phyloP scores from a whole-genome alignment of 176 grass and related monocot species.

The Ampelocalamus luodianensis region DNA sequence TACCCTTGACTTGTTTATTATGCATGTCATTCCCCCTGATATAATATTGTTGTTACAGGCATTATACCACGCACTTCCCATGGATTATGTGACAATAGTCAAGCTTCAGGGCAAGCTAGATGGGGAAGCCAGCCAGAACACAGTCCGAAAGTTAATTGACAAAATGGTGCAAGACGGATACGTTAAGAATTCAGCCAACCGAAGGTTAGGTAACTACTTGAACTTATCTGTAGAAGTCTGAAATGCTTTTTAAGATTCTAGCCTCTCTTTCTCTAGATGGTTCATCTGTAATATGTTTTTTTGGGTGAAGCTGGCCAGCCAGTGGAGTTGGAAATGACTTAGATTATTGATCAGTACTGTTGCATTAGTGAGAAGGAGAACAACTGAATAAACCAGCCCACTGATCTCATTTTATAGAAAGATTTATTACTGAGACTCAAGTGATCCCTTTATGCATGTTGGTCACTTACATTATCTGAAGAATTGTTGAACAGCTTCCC shows the following conservation, averaged over 20 bases:
- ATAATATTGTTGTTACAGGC: slow-evolving; percentile 58
- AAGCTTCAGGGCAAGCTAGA: slow-evolving; percentile 91
- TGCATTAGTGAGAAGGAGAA: background rate
- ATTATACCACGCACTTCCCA: slow-evolving; percentile 81
- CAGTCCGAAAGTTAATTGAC: slow-evolving; percentile 80
- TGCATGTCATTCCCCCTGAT: slow-evolving; percentile 14
- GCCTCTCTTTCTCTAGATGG: slow-evolving; percentile 1
- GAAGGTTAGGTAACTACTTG: slow-evolving; percentile 79
- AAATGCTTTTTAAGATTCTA: slow-evolving; percentile 16
- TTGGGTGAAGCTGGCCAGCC: background rate
- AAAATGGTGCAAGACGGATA: slow-evolving; percentile 96
- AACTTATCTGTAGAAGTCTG: slow-evolving; percentile 1
- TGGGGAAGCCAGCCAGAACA: slow-evolving; percentile 74
- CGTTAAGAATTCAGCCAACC: slow-evolving; percentile 73
- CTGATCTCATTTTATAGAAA: slow-evolving; percentile 3
- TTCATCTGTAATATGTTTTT: background rate
- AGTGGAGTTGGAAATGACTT: background rate
- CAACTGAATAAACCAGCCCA: background rate
- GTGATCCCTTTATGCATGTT: slow-evolving; percentile 4
- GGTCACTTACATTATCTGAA: background rate
- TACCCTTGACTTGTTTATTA: slow-evolving; percentile 31
- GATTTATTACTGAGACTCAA: slow-evolving; percentile 10
- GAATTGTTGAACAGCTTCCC: slow-evolving; percentile 8
- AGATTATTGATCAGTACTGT: background rate
- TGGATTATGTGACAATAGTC: slow-evolving; percentile 85